Base-by-base conservation (phyloP, 768 basidiomycete species). In the Boletus subparvulus region DNA sequence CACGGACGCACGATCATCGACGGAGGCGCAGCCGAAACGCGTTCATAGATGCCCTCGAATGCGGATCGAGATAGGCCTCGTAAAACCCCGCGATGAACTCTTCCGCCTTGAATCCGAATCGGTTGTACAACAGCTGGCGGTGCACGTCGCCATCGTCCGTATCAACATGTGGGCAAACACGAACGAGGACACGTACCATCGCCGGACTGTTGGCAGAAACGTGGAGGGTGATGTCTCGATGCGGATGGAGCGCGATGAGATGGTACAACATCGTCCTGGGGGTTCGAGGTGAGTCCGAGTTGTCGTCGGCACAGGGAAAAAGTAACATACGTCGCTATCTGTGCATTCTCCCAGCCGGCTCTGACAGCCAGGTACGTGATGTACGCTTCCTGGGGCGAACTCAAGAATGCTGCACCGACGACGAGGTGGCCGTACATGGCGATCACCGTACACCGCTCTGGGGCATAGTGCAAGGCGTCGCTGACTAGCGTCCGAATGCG, bases 51-150 rank as follows among this genome's bases (percentile, higher is more conserved):
- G 80, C 81, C 52, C 83, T 81, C 17, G 88, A 89, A 26, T 83
- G 75, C 4, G 82, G 71, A 62, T 86, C 83, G n/a, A 92, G 75
- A 67, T 92, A 92, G 43, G 86, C 79, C 43, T 89, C 86, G 61
- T 93, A 93, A 64, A 93, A 92, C 19, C 87, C 88, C 21, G 82
- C 83, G 21, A 92, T 79, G 56, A 92, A 92, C 65, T 88, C 89
- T 71, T 92, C 90, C 0, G 88, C 87, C 62, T 93, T 92, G 78
- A 93, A 92, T 28, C 91, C 90, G 63, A 93, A 92, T 48, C 84
- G 85, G 60, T 93, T 92, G 72, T 92, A 93, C 17, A 93, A 70
- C 5, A 92, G 73, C 90, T 91, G 9, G 10, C 16, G 6, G 6
- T 9, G 6, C 19, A 42, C 28, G 21, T 41, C 33, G 58, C 2